Base-by-base conservation (phyloP, 2,329 filamentous ascomycete genomes). In the Phaeosphaeriaceae sp. region DNA sequence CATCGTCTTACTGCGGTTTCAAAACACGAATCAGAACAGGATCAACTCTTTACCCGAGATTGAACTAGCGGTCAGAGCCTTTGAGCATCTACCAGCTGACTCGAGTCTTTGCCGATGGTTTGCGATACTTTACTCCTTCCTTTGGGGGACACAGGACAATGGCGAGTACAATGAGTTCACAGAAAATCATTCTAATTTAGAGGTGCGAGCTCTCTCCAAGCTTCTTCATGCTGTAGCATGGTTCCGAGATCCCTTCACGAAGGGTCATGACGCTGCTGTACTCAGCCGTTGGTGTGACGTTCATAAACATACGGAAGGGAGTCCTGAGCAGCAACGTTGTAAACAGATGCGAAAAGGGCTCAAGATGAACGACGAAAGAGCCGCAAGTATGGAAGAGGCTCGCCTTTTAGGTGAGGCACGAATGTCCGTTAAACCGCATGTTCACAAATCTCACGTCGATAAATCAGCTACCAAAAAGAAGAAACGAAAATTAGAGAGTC, bases 101-200 rank as follows among this genome's bases (percentile, higher is more conserved):
- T 37, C 49, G 9, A 42, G 43, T 3, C 48, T 64, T 6, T 64
- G 61, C 28, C 32, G 42, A 7, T 64, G 61, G 61, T 36, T 62
- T 9, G 42, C 45, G n/a, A 51, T 54, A 8, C 15, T 60, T 1
- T 58, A 45, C 20, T 42, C 47, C 15, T 58, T 55, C 15, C 35
- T 55, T 16, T 61, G 58, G 61, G 16, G 18, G 9, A 58, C 49
- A 11, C 36, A 47, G 7, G 18, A 32, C 3, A 29, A 46, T 3
- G 41, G 46, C 3, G 33, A 46, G 1, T 59, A 48, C 39, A 21
- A 50, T 5, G 16, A 33, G 0, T 52, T 61, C 13, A 23, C 51
- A 23, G 12, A 21, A 13, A 16, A 41, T 3, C 29, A 50, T 13
- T 17, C 32, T 2, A 21, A 26, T 13, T 5, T 47, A 12, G 36